Percentiles rank a stretch among this genome's conserved stretches.
Evolutionary conservation across 352 stramenopile species (phyloP).

Genomic region (Phytopythium ostracodes): DNA sequence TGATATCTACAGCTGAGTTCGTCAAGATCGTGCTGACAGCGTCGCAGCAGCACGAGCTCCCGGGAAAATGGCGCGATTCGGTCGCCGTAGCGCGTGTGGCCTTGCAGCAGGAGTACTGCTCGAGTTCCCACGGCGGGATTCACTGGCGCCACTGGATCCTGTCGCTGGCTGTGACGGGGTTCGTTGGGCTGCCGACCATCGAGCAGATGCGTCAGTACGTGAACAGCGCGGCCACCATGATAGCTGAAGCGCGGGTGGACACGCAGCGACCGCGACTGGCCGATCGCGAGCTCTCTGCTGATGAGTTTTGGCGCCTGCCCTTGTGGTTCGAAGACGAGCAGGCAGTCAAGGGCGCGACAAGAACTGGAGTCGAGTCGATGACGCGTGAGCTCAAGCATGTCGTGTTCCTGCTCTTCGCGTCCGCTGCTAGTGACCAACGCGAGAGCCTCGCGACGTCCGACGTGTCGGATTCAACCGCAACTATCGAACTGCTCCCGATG

Average conservation of each 20-base stretch:
- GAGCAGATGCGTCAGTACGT: conserved; percentile 20
- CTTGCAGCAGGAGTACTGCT: conserved; percentile 17
- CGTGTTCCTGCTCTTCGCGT: conserved; percentile 33
- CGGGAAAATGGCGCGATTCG: conserved; percentile 28
- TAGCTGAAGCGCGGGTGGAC: not conserved
- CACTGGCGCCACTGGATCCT: conserved; percentile 41
- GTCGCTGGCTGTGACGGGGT: conserved; percentile 35
- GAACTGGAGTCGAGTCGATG: not conserved
- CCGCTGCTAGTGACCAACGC: not conserved
- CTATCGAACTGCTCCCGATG: conserved; percentile 24
- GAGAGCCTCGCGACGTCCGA: not conserved
- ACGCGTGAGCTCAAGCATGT: conserved; percentile 20
- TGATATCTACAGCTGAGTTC: conserved; percentile 27
- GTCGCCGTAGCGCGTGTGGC: conserved; percentile 29
- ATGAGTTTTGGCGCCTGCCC: conserved; percentile 28
- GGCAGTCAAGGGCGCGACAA: not conserved
- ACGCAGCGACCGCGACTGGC: not conserved
- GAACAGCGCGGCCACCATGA: not conserved
- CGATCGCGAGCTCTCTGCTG: conserved; percentile 11
- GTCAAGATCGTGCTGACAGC: conserved; percentile 31
- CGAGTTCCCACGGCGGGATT: conserved; percentile 1
- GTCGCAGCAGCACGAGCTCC: conserved; percentile 26
- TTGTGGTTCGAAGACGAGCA: conserved; percentile 37
- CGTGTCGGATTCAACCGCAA: not conserved
- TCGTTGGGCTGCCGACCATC: conserved; percentile 22